Conservation (phyloP, 805 yeast genomes). For the Myxozyma nipponensis region DNA sequence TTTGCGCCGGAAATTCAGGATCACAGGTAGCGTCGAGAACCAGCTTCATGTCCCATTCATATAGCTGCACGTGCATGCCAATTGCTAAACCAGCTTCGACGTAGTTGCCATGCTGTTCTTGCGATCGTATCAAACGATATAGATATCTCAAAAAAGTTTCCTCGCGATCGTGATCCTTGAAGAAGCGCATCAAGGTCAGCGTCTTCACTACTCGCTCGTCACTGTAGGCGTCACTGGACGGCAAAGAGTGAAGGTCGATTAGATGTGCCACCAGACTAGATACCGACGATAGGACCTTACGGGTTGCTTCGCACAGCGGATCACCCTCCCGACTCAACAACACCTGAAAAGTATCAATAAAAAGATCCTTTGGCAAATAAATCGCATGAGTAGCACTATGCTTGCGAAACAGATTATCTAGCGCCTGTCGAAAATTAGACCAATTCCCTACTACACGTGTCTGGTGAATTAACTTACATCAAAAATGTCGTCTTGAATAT, state of each 20-base stretch:
- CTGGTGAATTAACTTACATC: too few relatives aligned
- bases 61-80: constrained; percentile 72
- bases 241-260: constrained; percentile 67
- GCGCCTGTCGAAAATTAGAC: constrained; percentile 28
- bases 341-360: constrained; percentile 26
- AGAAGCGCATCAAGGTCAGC: constrained; percentile 68
- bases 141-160: constrained; percentile 77
- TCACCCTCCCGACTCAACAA: constrained; percentile 63
- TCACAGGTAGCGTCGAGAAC: constrained; percentile 52
- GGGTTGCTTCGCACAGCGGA: constrained; percentile 42
- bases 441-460: too few relatives aligned
- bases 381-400: constrained; percentile 53
- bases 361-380: constrained; percentile 46
- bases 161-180: constrained; percentile 73
- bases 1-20: constrained; percentile 75
- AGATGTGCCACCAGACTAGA: constrained; percentile 59
- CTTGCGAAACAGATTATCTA: constrained; percentile 52
- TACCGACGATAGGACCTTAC: constrained; percentile 43
- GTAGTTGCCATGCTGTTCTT: constrained; percentile 55
- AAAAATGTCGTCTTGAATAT: constrained; percentile 14
- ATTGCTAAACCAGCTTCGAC: constrained; percentile 82
- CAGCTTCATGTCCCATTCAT: constrained; percentile 56
- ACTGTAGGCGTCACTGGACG: constrained; percentile 77
- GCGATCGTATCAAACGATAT: constrained; percentile 65
- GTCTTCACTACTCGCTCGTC: constrained; percentile 81